phyloP scores from a whole-genome alignment of 768 basidiomycete species.

The Suillus clintonianus region DNA sequence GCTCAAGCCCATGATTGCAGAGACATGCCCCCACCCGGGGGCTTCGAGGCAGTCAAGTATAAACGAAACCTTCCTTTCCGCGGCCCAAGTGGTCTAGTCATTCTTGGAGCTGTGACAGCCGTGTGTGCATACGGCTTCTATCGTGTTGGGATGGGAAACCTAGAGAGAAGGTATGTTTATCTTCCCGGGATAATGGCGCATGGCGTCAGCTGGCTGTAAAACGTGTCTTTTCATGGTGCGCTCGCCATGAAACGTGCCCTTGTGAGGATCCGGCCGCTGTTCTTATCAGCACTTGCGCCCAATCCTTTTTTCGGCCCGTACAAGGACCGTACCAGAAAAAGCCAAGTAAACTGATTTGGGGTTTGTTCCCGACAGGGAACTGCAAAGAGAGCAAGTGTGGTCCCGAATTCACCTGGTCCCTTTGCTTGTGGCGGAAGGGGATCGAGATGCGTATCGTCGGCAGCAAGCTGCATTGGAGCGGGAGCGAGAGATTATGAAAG shows the following conservation, averaged over 20 bases:
- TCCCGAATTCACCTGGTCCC: slow-evolving; percentile 94
- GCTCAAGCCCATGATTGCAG: slow-evolving; percentile 42
- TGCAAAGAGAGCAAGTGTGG: slow-evolving; percentile 92
- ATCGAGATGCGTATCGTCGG: slow-evolving; percentile 86
- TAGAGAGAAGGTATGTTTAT: slow-evolving; percentile 84
- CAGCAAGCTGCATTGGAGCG: slow-evolving; percentile 73
- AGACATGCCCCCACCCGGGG: slow-evolving; percentile 94
- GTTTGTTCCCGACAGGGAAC: slow-evolving; percentile 67
- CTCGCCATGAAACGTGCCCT: slow-evolving; percentile 71
- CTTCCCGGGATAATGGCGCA: slow-evolving; percentile 16
- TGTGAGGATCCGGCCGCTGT: slow-evolving; percentile 43
- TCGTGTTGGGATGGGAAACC: slow-evolving; percentile 84
- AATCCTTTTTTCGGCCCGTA: slow-evolving; percentile 43
- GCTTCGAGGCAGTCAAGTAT: slow-evolving; percentile 92
- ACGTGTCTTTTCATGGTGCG: slow-evolving; percentile 62
- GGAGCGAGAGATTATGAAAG: slow-evolving; percentile 93
- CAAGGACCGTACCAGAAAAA: slow-evolving; percentile 44
- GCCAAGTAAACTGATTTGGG: slow-evolving; percentile 46
- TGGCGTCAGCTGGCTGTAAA: slow-evolving; percentile 61
- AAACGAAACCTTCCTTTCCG: slow-evolving; percentile 92
- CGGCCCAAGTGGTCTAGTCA: slow-evolving; percentile 80
- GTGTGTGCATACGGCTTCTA: slow-evolving; percentile 93
- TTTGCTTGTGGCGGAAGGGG: slow-evolving; percentile 87
- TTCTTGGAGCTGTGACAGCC: slow-evolving; percentile 84
- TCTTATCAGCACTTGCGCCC: slow-evolving; percentile 45